These are phyloP conservation scores for Phytophthora brassicae DNA, from an alignment of 352 stramenopile species.

Conservation along the genomic window DNA sequence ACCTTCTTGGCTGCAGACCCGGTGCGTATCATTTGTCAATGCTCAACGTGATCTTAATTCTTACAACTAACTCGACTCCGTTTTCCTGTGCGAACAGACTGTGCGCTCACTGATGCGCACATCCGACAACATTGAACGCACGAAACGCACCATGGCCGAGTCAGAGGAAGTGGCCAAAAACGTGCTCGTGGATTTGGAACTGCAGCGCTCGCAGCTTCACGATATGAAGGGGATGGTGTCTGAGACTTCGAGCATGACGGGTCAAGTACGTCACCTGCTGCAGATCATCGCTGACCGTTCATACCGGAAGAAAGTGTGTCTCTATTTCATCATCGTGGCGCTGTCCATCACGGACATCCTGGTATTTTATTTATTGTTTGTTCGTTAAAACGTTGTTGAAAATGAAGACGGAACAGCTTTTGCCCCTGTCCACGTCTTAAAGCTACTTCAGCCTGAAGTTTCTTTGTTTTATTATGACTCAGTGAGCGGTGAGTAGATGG, in stretches of 20 bases:
- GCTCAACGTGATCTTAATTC: neutral
- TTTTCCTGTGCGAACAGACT: constrained; percentile 30
- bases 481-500: constrained; percentile 25
- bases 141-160: constrained; percentile 60
- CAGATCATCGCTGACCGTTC: constrained; percentile 73
- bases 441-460: constrained; percentile 10
- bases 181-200: constrained; percentile 75
- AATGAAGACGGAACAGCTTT: neutral
- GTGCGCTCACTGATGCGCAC: constrained; percentile 66
- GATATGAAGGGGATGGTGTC: constrained; percentile 82
- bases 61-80: neutral
- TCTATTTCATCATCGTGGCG: constrained; percentile 69
- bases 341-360: constrained; percentile 68
- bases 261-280: constrained; percentile 63
- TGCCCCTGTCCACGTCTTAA: neutral
- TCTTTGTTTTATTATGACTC: constrained; percentile 35
- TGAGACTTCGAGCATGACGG: constrained; percentile 69
- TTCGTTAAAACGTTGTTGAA: constrained; percentile 37
- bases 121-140: constrained; percentile 74
- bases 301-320: constrained; percentile 69
- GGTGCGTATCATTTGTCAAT: constrained; percentile 25
- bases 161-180: constrained; percentile 73
- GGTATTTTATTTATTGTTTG: constrained; percentile 87
- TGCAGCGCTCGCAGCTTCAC: constrained; percentile 76
- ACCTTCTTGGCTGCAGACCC: constrained; percentile 62